Conservation (phyloP, 2,329 filamentous ascomycete species). For the Fusarium setosum region DNA sequence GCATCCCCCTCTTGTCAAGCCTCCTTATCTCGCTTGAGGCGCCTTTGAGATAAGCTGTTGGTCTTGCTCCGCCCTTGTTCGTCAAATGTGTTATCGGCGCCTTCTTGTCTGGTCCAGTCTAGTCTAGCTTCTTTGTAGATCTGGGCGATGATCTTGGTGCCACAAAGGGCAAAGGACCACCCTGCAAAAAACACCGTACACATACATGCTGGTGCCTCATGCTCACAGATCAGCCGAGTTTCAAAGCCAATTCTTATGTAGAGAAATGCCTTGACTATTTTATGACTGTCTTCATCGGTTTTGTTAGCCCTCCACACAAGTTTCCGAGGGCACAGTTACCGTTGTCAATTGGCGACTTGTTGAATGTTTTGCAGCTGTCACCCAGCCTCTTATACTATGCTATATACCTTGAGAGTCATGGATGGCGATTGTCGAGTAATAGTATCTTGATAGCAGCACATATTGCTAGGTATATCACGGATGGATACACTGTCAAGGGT, state of each 20-base stretch:
- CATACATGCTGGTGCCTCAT: neutral
- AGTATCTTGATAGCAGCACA: slow-evolving; percentile 12
- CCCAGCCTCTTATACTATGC: neutral
- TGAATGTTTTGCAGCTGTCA: neutral
- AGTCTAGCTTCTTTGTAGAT: slow-evolving; percentile 20
- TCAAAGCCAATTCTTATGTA: too few relatives aligned
- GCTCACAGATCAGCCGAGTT: too few relatives aligned
- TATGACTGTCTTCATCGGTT: too few relatives aligned
- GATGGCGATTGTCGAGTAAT: neutral
- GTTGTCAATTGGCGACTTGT: too few relatives aligned
- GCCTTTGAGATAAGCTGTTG: slow-evolving; percentile 26
- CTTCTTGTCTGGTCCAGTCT: slow-evolving; percentile 14
- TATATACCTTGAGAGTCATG: slow-evolving; percentile 20
- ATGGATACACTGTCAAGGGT: neutral
- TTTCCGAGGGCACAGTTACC: too few relatives aligned
- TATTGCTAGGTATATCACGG: neutral
- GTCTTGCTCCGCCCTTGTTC: slow-evolving; percentile 3
- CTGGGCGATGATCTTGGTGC: neutral
- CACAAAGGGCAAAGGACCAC: neutral
- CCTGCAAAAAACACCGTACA: neutral
- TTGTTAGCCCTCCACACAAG: too few relatives aligned
- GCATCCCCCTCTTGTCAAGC: slow-evolving; percentile 3
- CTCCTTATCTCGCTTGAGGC: slow-evolving; percentile 28
- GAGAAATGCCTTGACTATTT: too few relatives aligned
- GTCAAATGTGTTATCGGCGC: slow-evolving; percentile 13